Evolutionary conservation across 1,284 basidiomycete species (phyloP), one percentile per base, ranked within the genome.

Genomic region (Rhodotorula sp.): DNA sequence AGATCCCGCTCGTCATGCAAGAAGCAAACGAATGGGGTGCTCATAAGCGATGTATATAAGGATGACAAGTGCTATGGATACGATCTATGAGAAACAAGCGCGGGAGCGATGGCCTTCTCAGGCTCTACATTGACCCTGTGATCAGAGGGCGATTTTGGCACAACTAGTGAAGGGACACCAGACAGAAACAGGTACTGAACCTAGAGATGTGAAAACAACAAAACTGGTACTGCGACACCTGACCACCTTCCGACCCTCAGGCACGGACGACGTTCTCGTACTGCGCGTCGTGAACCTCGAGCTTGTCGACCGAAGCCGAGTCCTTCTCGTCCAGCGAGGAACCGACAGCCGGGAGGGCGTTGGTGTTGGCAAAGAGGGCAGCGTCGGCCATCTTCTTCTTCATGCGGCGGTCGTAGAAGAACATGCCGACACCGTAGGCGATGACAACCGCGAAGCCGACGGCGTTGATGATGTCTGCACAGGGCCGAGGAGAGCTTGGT

Each of bases 401-500:
- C 60, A 62, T 62, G 31, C 64, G 55, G 21, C 66, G 60, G 21
- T 56, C 50, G 64, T 68, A 72, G 60, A 72, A 48, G 70, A 59
- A 55, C 71, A 73, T 73, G 38, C 65, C 68, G 55, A 55, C 38
- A 21, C 71, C 71, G 62, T 73, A 73, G 12, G 21, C 47, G 55
- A 67, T 31, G 57, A 55, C 54, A 28, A 64, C 60, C 60, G 57
- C 31, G 21, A 60, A 59, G 63, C 47, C 63, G n/a, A 56, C 47
- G 5, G 45, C 21, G 47, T 34, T 23, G 56, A 64, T 56, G 15
- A 64, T 15, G 54, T 56, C 52, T 55, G 52, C 26, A 14, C 26
- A 14, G 26, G 38, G 38, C 8, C 2, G 43, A 2, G 38, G 34
- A 5, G 26, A 19, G 34, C 52, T 21, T 12, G 28, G 62, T 5